Evolutionary conservation across 306 rosid genomes (phyloP), one percentile per base, ranked within the genome.

Genomic region (Dryas drummondii): DNA sequence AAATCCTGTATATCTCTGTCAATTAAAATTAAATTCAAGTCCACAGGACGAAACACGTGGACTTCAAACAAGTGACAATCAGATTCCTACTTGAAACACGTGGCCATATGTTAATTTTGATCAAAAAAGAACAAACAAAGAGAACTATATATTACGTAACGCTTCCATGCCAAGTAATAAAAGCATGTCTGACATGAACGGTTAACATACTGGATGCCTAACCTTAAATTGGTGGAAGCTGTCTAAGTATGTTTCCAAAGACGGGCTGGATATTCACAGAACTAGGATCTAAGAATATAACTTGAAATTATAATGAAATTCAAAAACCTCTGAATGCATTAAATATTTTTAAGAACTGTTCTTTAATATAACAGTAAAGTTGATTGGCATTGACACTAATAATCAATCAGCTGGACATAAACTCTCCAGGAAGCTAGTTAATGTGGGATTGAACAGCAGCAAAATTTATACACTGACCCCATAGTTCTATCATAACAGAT

Each of bases 11-110:
- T 32, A 2, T 63, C 68, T 63, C 49, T 17, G 26, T 63, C 49
- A 40, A 15, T 41, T 63, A 15, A 7, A 32, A 37, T 40, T 63
- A 40, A 41, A 4, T 63, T 41, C 5, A 41, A 48, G 49, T 58
- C 67, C 76, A 46, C 9, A 14, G 15, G 55, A 58, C 26, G 57
- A 72, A 45, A 46, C 76, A 46, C 57, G 45, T 72, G 76, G 67
- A 45, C 7, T 42, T 71, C 53, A 55, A 37, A 15, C 7, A 26
- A 44, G 76, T 19, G 26, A 56, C 45, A 41, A 56, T 42, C 66
- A 56, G 76, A 71, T 44, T 71, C 22, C 65, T 12, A 32, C 37
- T 32, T 32, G 6, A 15, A n/a, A 56, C 44, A 52, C 37, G 22
- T 8, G 66, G 76, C 8, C 26, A 57, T 13, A 42, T 8, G 26